Base-by-base conservation (phyloP, 2,329 filamentous ascomycete genomes). In the Podosphaera xanthii region DNA sequence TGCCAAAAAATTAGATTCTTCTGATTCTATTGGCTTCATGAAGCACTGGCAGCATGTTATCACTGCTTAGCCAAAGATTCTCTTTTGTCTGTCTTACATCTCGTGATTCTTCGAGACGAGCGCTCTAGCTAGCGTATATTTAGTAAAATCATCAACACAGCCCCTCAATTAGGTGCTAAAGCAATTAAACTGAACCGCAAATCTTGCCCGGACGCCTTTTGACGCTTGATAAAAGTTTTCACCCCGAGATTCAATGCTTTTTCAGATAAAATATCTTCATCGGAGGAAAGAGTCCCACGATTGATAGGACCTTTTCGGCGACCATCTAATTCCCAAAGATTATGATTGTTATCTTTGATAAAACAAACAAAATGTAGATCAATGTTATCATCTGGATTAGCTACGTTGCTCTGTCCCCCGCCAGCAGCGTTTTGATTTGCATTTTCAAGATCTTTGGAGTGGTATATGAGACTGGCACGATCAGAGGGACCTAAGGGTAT, bases 331-430 rank as follows among this genome's bases (percentile, higher is more conserved):
- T 87, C 83, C 79, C 82, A 87, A 59, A 87, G 68, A 56, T 73
- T 78, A 77, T 69, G 87, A 81, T 57, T 73, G 72, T 38, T 59
- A 83, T 75, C 75, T 74, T 91, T 92, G 57, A 92, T 86, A 70
- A 97, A 97, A 68, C 87, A 94, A 53, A 97, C 91, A 70, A 94
- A 97, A 73, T 97, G 92, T 66, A 97, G 75, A 70, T 97, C 91
- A 22, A 96, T 77, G 64, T 84, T 80, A 66, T 87, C 88, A 35
- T 64, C 78, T 8, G 89, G 88, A 59, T 79, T 74, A 0, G 92
- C 92, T 0, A 90, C 87, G 82, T 69, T 86, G 80, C 58, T 74
- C 72, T 59, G 76, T 72, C 76, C 91, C 90, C 63, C 90, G 82
- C 71, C 95, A 6, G 91, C 92, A n/a, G 89, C 90, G 61, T 79